Evolutionary conservation across 805 yeast genomes (phyloP).

Genomic region (Ogataea zsoltii): DNA sequence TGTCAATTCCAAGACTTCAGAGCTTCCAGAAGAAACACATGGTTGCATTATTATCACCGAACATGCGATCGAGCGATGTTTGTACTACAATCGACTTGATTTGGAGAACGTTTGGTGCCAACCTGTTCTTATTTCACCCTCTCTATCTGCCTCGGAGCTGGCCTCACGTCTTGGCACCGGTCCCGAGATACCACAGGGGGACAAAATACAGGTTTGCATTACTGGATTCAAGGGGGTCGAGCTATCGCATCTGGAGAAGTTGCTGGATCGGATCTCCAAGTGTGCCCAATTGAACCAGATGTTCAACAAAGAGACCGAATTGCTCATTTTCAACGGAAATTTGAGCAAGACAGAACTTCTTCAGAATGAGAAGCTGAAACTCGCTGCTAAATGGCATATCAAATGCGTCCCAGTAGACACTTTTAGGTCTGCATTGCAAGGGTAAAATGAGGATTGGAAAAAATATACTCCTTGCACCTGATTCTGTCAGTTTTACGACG

Average conservation of each 20-base stretch:
- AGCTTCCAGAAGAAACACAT: background rate
- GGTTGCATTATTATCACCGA: conserved; percentile 25
- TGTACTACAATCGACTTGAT: conserved; percentile 21
- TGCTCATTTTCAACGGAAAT: conserved; percentile 49
- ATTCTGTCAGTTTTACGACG: background rate
- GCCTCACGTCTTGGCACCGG: background rate
- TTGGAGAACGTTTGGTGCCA: conserved; percentile 28
- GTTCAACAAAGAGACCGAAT: conserved; percentile 51
- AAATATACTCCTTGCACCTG: background rate
- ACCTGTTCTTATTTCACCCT: conserved; percentile 16
- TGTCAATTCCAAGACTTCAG: conserved; percentile 19
- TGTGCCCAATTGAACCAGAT: conserved; percentile 50
- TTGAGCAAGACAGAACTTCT: conserved; percentile 12
- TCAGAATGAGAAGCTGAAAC: conserved; percentile 23
- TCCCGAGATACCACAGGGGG: background rate
- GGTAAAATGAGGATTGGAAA: background rate
- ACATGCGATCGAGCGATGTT: conserved; percentile 32
- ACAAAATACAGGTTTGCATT: conserved; percentile 21
- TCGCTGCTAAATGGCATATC: conserved; percentile 28
- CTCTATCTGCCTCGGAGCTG: background rate
- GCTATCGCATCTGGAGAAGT: conserved; percentile 39
- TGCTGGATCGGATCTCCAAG: conserved; percentile 47
- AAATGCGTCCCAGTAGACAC: conserved; percentile 14
- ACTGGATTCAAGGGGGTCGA: conserved; percentile 36
- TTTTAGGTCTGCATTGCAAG: conserved; percentile 10